Evolutionary conservation across 1,284 basidiomycete genomes (phyloP).

Genomic region (Cerrena zonata): DNA sequence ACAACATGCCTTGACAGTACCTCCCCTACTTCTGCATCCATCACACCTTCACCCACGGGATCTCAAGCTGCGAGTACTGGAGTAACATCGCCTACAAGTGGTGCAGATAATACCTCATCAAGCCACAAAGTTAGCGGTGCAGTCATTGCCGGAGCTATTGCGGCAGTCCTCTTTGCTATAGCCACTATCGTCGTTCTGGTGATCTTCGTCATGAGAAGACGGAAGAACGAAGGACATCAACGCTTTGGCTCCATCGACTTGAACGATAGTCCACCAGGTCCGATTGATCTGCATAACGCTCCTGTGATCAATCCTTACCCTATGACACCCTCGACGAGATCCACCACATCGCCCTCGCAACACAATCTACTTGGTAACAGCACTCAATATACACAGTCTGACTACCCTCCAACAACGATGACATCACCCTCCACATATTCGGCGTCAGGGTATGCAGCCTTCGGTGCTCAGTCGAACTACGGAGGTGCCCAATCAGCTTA

Average conservation of each 20-base stretch:
- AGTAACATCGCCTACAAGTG: background rate
- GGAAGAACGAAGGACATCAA: conserved; percentile 5
- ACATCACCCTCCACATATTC: background rate
- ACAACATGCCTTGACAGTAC: conserved; percentile 44
- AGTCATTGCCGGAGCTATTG: conserved; percentile 9
- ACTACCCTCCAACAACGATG: background rate
- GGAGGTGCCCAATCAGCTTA: conserved; percentile 5
- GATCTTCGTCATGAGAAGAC: conserved; percentile 20
- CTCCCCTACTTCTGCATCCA: conserved; percentile 46
- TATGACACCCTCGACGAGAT: background rate
- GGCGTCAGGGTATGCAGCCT: background rate
- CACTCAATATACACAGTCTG: background rate
- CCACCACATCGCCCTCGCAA: background rate
- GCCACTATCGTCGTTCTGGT: conserved; percentile 15
- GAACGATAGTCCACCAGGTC: conserved; percentile 9
- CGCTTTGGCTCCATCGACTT: conserved; percentile 14
- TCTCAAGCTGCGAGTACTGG: conserved; percentile 25
- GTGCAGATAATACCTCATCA: conserved; percentile 1
- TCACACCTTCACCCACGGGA: conserved; percentile 28
- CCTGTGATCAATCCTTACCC: conserved; percentile 15
- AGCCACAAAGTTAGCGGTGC: conserved; percentile 9
- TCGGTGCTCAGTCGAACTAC: conserved; percentile 7
- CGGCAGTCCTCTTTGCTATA: conserved; percentile 10
- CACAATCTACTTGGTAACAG: conserved; percentile 2
- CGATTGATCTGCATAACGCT: conserved; percentile 6